Conservation (phyloP, 192 early-diverging fungal species). For the Lobosporangium transversale region DNA sequence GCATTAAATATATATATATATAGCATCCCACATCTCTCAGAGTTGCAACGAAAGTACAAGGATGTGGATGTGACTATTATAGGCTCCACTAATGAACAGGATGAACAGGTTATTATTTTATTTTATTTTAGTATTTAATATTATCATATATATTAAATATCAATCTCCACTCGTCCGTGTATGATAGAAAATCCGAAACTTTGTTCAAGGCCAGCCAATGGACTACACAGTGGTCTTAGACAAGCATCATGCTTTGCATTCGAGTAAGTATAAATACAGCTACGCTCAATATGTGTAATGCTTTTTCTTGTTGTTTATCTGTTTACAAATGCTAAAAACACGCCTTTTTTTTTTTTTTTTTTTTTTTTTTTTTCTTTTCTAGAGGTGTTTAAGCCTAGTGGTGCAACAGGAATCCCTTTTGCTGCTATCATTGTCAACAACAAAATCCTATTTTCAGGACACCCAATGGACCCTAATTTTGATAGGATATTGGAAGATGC, state of each 20-base stretch:
- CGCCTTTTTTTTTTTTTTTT: too few species aligned
- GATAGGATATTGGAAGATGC: conserved; percentile 25
- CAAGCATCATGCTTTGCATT: conserved; percentile 32
- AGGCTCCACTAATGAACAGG: conserved; percentile 63
- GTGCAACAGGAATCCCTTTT: conserved; percentile 63
- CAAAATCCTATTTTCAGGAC: conserved; percentile 59
- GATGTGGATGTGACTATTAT: conserved; percentile 58
- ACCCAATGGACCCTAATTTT: conserved; percentile 62
- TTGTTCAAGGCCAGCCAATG: conserved; percentile 59
- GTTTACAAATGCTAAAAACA: too few species aligned
- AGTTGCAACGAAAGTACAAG: conserved; percentile 60
- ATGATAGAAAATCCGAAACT: conserved; percentile 61
- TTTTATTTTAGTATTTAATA: neutral
- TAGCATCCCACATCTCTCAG: conserved; percentile 60
- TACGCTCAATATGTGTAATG: neutral
- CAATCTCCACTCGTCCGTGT: too few species aligned
- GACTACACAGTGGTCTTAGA: conserved; percentile 67
- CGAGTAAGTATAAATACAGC: conserved; percentile 6
- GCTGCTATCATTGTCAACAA: conserved; percentile 60
- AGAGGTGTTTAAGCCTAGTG: conserved; percentile 57
- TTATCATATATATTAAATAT: neutral
- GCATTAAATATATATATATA: too few species aligned
- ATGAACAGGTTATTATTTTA: conserved; percentile 48
- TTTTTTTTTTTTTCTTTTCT: too few species aligned
- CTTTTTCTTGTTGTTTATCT: too few species aligned